Conservation (phyloP, 495 filamentous ascomycete genomes). For the Penicillium chermesinum region DNA sequence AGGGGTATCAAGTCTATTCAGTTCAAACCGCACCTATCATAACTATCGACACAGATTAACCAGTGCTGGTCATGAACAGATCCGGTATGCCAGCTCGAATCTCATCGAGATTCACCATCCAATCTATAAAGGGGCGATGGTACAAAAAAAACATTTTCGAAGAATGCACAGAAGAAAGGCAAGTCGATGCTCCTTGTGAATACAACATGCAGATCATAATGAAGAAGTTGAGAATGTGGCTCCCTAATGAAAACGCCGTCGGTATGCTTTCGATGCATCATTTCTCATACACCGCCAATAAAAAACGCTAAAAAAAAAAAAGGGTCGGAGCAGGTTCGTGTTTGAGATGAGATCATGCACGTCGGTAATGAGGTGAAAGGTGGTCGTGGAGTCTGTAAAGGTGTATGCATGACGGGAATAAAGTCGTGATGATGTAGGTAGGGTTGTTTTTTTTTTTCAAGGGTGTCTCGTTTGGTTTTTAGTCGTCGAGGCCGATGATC, state of each 20-base stretch:
- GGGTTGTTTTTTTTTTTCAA: too few species aligned
- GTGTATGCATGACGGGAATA: neutral
- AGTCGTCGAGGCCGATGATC: slow-evolving; percentile 32
- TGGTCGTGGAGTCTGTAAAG: slow-evolving; percentile 1
- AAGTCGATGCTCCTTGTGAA: slow-evolving; percentile 9
- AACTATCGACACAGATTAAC: slow-evolving; percentile 19
- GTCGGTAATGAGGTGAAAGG: neutral
- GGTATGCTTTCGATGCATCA: slow-evolving; percentile 29
- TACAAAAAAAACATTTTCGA: slow-evolving; percentile 4
- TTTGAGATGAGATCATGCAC: slow-evolving; percentile 15
- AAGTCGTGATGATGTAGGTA: neutral
- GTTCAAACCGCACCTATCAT: slow-evolving; percentile 17
- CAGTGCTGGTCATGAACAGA: slow-evolving; percentile 2
- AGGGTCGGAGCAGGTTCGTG: slow-evolving; percentile 17
- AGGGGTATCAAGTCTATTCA: slow-evolving; percentile 32
- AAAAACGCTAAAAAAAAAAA: slow-evolving; percentile 25
- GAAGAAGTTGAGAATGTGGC: slow-evolving; percentile 13
- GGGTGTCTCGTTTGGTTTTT: too few species aligned
- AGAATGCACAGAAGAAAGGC: slow-evolving; percentile 3
- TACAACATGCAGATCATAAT: neutral
- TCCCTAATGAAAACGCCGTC: slow-evolving; percentile 29
- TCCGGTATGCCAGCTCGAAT: neutral
- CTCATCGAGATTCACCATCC: slow-evolving; percentile 4
- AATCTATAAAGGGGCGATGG: slow-evolving; percentile 5
- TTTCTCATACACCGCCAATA: slow-evolving; percentile 33